Evolutionary conservation across 2,329 filamentous ascomycete genomes (phyloP).

Genomic region (Alternaria novae-zelandiae): DNA sequence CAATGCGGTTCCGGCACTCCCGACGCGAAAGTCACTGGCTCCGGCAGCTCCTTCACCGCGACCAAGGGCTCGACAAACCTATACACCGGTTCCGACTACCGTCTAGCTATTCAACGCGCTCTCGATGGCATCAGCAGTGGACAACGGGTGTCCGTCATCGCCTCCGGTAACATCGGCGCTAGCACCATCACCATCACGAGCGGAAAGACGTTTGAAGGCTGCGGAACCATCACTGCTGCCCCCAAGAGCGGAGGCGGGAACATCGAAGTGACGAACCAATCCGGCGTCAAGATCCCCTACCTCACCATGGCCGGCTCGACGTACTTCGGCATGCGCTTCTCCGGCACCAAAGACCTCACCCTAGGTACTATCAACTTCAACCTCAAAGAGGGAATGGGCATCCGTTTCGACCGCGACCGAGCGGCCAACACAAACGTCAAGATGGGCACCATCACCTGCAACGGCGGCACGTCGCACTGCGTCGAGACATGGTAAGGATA

Average conservation of each 20-base stretch:
- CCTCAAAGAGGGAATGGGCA: slow-evolving; percentile 61
- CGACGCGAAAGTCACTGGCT: slow-evolving; percentile 57
- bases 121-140: slow-evolving; percentile 60
- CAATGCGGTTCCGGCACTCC: slow-evolving; percentile 59
- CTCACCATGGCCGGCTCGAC: slow-evolving; percentile 64
- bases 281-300: slow-evolving; percentile 61
- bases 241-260: slow-evolving; percentile 56
- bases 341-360: slow-evolving; percentile 56
- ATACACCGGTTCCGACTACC: slow-evolving; percentile 63
- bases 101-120: slow-evolving; percentile 61
- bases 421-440: slow-evolving; percentile 61
- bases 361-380: slow-evolving; percentile 63
- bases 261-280: slow-evolving; percentile 60
- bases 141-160: slow-evolving; percentile 61
- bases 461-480: slow-evolving; percentile 61
- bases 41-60: slow-evolving; percentile 55
- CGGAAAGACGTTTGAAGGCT: slow-evolving; percentile 65
- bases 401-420: slow-evolving; percentile 64
- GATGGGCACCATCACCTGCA: slow-evolving; percentile 61
- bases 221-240: slow-evolving; percentile 61
- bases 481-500: slow-evolving; percentile 58
- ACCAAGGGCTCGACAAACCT: slow-evolving; percentile 53
- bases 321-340: slow-evolving; percentile 65
- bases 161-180: slow-evolving; percentile 63
- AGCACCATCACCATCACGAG: slow-evolving; percentile 58